Conservation (phyloP, 140 eudicot genomes). For the Oenanthe javanica region DNA sequence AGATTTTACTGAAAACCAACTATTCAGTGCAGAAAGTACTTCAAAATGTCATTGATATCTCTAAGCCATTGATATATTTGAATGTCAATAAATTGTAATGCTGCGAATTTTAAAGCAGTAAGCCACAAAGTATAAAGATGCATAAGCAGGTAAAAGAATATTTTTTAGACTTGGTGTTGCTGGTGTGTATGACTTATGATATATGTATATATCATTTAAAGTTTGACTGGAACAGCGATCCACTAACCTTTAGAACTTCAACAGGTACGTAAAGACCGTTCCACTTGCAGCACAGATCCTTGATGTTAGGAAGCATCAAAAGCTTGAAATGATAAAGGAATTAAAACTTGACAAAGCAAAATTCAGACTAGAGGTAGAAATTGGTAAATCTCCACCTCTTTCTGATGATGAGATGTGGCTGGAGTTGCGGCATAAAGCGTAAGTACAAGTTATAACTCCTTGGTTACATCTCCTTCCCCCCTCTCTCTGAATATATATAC, state of each 20-base stretch:
- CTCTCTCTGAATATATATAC: neutral
- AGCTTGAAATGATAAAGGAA: constrained; percentile 88
- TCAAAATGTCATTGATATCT: neutral
- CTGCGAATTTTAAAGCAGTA: neutral
- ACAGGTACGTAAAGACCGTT: constrained; percentile 88
- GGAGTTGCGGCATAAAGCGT: constrained; percentile 89
- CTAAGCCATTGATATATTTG: neutral
- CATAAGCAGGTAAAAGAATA: neutral
- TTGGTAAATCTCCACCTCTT: constrained; percentile 93
- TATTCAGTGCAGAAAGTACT: neutral
- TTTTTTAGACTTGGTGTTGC: neutral
- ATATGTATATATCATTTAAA: neutral
- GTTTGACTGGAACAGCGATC: neutral
- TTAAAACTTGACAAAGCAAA: constrained; percentile 63
- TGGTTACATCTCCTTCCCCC: neutral
- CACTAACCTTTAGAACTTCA: constrained; percentile 5
- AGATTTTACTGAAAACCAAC: neutral
- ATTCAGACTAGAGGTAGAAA: constrained; percentile 74
- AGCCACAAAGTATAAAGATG: neutral
- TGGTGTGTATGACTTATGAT: neutral
- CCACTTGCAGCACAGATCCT: constrained; percentile 93
- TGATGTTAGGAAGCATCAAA: constrained; percentile 75
- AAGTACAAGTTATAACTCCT: constrained; percentile 17
- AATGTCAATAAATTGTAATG: neutral
- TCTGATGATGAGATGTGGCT: constrained; percentile 75